A percentile compares a stretch with the other conserved stretches of the same genome.
These are phyloP conservation scores for Kwoniella sp. DNA, from an alignment of 768 basidiomycete genomes.

Conservation along the genomic window DNA sequence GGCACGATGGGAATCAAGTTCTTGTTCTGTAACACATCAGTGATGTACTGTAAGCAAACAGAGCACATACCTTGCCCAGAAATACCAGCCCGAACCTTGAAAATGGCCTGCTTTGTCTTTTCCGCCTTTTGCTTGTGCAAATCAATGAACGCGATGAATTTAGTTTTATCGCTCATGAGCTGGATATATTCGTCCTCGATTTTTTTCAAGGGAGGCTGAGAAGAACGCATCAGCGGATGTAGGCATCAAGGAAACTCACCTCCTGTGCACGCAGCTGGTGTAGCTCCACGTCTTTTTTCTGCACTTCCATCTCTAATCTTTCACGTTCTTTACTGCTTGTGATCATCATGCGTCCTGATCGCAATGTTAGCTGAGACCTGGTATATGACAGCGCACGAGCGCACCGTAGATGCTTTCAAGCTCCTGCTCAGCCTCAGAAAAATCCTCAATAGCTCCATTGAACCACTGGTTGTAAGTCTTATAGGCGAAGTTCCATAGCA, in stretches of 20 bases:
- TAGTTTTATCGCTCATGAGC: constrained; percentile 65
- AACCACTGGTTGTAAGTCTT: constrained; percentile 51
- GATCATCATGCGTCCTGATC: constrained; percentile 34
- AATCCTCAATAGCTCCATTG: constrained; percentile 60
- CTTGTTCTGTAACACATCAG: constrained; percentile 29
- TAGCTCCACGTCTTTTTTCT: constrained; percentile 31
- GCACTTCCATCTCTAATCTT: constrained; percentile 32
- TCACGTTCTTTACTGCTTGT: constrained; percentile 35
- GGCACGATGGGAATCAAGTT: constrained; percentile 64
- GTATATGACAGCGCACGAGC: constrained; percentile 1
- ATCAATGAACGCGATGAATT: constrained; percentile 52
- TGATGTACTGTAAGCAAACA: background rate
- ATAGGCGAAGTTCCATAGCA: constrained; percentile 45
- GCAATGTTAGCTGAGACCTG: constrained; percentile 19
- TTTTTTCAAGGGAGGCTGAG: constrained; percentile 51
- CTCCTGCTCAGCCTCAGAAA: constrained; percentile 66
- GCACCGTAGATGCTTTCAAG: constrained; percentile 66
- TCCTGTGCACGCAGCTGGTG: constrained; percentile 48
- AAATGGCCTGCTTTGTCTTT: constrained; percentile 69
- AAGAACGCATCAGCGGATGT: constrained; percentile 1
- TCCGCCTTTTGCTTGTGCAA: constrained; percentile 59
- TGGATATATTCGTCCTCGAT: constrained; percentile 60
- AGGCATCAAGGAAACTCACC: constrained; percentile 31
- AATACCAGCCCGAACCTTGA: constrained; percentile 59
- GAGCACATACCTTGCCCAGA: constrained; percentile 38